Conservation (phyloP, 805 yeast species). For the Candida tammaniensis region DNA sequence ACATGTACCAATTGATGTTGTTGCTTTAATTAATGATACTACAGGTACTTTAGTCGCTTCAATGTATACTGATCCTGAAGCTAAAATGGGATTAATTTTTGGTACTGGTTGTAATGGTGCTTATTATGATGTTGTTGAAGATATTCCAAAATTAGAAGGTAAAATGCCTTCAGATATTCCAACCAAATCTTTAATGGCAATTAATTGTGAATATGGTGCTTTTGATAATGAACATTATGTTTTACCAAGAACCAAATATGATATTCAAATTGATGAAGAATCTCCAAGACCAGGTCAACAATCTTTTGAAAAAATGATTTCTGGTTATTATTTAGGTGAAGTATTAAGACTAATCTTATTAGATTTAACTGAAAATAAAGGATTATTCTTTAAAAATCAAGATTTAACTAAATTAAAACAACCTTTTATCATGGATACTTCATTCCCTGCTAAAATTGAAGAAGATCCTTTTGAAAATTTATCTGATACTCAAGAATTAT, state of each 20-base stretch:
- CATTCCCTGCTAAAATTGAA: slow-evolving; percentile 83
- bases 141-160: slow-evolving; percentile 81
- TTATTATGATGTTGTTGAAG: slow-evolving; percentile 72
- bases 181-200: slow-evolving; percentile 77
- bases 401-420: slow-evolving; percentile 59
- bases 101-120: slow-evolving; percentile 99
- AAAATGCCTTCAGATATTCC: slow-evolving; percentile 61
- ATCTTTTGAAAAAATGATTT: slow-evolving; percentile 93
- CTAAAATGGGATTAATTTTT: slow-evolving; percentile 92
- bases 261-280: slow-evolving; percentile 71
- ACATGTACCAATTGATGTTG: slow-evolving; percentile 76
- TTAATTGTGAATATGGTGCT: slow-evolving; percentile 98
- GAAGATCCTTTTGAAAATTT: slow-evolving; percentile 86
- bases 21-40: slow-evolving; percentile 93
- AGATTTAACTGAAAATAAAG: slow-evolving; percentile 61
- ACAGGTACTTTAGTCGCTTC: slow-evolving; percentile 97
- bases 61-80: slow-evolving; percentile 81
- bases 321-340: slow-evolving; percentile 96
- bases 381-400: slow-evolving; percentile 67
- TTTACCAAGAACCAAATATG: slow-evolving; percentile 89
- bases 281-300: slow-evolving; percentile 98
- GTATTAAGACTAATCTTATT: slow-evolving; percentile 74
- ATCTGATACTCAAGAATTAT: slow-evolving; percentile 67
- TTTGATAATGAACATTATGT: slow-evolving; percentile 85
- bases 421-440: slow-evolving; percentile 81